A percentile compares a stretch with the other conserved stretches of the same genome.
phyloP scores from a whole-genome alignment of 73 alveolate species.

The Urostyla sp. region DNA sequence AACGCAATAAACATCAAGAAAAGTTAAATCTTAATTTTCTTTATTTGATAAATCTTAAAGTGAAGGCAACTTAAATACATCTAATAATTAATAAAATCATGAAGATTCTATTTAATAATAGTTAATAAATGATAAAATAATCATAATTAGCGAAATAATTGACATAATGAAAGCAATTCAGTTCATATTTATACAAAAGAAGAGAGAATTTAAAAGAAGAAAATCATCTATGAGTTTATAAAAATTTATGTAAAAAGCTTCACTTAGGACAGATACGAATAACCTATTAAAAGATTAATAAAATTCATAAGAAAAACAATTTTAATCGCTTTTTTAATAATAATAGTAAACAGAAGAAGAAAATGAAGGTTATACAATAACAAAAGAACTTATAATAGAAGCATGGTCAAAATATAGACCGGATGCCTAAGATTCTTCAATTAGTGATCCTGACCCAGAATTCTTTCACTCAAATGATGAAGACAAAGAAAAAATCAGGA shows the following conservation, averaged over 20 bases:
- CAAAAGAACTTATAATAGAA: conserved; percentile 51
- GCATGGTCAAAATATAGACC: conserved; percentile 73
- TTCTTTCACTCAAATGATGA: neutral
- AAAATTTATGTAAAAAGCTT: neutral
- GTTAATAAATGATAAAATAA: conserved; percentile 49
- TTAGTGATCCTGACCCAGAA: conserved; percentile 31
- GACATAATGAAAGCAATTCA: conserved; percentile 61
- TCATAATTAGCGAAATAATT: conserved; percentile 58
- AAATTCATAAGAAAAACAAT: neutral
- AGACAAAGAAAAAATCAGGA: neutral
- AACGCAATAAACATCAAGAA: too few species aligned
- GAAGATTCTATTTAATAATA: conserved; percentile 7
- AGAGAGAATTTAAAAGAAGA: neutral
- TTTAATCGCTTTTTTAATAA: neutral
- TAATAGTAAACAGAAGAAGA: neutral
- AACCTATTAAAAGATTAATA: neutral
- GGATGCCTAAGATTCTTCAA: neutral
- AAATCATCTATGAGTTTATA: neutral
- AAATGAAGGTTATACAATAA: conserved; percentile 25
- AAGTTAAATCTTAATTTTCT: neutral
- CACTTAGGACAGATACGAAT: neutral
- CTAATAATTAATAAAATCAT: conserved; percentile 35
- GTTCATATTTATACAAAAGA: conserved; percentile 10
- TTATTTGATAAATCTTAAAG: neutral
- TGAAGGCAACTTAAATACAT: neutral